A percentile compares a stretch with the other conserved stretches of the same genome.
Evolutionary conservation across 345 rosid species (phyloP).

Genomic region (Bretschneidera sinensis): DNA sequence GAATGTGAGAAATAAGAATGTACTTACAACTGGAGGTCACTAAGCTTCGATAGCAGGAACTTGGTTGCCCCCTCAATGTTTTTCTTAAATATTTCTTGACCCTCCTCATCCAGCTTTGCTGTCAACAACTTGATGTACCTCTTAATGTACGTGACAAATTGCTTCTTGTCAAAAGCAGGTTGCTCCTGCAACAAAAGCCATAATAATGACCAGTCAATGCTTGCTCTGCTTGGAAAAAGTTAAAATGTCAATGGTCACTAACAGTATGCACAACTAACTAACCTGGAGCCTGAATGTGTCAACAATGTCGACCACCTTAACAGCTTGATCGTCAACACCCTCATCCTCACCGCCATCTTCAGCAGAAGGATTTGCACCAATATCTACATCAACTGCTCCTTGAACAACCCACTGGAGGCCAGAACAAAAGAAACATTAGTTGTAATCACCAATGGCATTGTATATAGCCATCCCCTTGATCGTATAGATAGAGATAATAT

Average conservation of each 20-base stretch:
- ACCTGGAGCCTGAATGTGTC: slow-evolving; percentile 99
- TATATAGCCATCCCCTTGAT: no score
- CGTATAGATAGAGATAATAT: no score
- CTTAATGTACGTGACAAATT: slow-evolving; percentile 58
- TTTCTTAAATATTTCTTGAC: slow-evolving; percentile 59
- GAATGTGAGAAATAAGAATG: no score
- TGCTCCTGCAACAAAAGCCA: slow-evolving; percentile 58
- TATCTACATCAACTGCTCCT: slow-evolving; percentile 74
- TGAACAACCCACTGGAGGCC: slow-evolving; percentile 66
- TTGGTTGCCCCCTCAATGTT: slow-evolving; percentile 89
- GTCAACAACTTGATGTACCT: slow-evolving; percentile 71
- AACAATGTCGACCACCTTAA: slow-evolving; percentile 92
- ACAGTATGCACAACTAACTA: neutral
- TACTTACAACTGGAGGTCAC: slow-evolving; percentile 88
- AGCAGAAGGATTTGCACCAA: slow-evolving; percentile 98
- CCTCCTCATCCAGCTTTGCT: slow-evolving; percentile 49
- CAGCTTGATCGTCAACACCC: slow-evolving; percentile 75
- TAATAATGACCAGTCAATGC: neutral
- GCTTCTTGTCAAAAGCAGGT: slow-evolving; percentile 88
- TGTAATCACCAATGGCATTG: no score
- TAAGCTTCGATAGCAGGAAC: slow-evolving; percentile 72
- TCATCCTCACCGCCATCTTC: slow-evolving; percentile 83
- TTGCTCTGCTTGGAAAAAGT: neutral
- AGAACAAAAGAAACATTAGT: neutral
- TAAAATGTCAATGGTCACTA: no score